A percentile compares a stretch with the other conserved stretches of the same genome.
These are phyloP conservation scores for Spathaspora girioi DNA, from an alignment of 805 yeast genomes.

Conservation along the genomic window DNA sequence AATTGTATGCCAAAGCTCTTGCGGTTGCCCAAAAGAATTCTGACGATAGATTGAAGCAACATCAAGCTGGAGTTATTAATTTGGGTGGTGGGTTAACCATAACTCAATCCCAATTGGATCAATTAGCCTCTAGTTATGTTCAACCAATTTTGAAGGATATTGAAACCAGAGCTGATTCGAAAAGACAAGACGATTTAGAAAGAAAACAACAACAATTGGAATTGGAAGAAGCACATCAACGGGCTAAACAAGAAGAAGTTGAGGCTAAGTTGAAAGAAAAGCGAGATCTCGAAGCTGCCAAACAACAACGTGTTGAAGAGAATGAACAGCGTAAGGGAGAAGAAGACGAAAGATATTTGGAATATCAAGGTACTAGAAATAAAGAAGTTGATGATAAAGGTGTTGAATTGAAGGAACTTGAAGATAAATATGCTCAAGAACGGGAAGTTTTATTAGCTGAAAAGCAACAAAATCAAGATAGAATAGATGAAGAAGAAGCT, in stretches of 20 bases:
- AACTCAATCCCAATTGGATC: constrained; percentile 70
- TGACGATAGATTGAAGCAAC: constrained; percentile 48
- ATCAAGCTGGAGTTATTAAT: constrained; percentile 56
- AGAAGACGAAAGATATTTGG: constrained; percentile 25
- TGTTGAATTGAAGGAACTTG: constrained; percentile 30
- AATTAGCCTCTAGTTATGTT: constrained; percentile 75
- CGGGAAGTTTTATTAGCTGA: constrained; percentile 42
- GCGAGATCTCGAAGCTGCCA: constrained; percentile 33
- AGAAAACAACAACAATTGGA: constrained; percentile 32
- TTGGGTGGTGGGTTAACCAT: constrained; percentile 87
- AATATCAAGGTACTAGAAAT: constrained; percentile 26
- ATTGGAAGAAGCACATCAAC: constrained; percentile 26
- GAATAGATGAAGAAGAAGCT: constrained; percentile 40
- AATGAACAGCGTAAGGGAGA: constrained; percentile 28
- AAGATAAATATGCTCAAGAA: constrained; percentile 35
- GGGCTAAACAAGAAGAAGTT: constrained; percentile 26
- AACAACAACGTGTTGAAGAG: constrained; percentile 27
- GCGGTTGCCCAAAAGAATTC: constrained; percentile 70
- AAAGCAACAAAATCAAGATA: constrained; percentile 44
- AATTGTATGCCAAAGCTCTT: constrained; percentile 68
- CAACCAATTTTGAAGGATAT: constrained; percentile 80
- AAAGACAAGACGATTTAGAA: constrained; percentile 48
- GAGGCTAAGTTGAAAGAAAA: constrained; percentile 30
- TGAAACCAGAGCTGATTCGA: constrained; percentile 62
- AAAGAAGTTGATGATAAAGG: constrained; percentile 26